Evolutionary conservation across 805 yeast species (phyloP).

Genomic region (Starmerella vaccinii): DNA sequence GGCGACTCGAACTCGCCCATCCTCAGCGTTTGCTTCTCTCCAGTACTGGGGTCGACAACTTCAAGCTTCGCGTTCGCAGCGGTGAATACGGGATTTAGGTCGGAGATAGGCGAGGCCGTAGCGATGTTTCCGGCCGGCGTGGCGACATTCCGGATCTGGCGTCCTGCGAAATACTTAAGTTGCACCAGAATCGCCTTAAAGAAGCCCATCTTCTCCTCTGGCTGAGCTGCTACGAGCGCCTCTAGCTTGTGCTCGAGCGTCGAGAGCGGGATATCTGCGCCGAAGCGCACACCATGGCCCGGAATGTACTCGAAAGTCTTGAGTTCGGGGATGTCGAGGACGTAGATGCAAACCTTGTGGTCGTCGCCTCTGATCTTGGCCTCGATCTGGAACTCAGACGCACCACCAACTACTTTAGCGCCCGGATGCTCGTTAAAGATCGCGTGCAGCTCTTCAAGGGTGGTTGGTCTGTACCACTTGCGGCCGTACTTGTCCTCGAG

Average conservation of each 20-base stretch:
- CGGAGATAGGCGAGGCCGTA: conserved; percentile 43
- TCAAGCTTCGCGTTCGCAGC: conserved; percentile 36
- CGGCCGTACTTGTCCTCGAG: conserved; percentile 35
- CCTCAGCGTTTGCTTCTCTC: conserved; percentile 24
- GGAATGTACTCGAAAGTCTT: conserved; percentile 31
- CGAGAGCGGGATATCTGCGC: conserved; percentile 37
- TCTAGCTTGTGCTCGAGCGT: conserved; percentile 35
- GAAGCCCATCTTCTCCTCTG: conserved; percentile 30
- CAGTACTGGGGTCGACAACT: conserved; percentile 30
- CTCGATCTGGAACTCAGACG: conserved; percentile 42
- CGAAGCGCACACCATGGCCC: conserved; percentile 36
- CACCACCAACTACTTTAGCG: conserved; percentile 39
- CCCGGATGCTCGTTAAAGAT: conserved; percentile 32
- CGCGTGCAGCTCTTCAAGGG: conserved; percentile 33
- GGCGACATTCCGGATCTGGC: conserved; percentile 42
- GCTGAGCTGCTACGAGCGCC: conserved; percentile 23
- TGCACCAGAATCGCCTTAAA: conserved; percentile 35
- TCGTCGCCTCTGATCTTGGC: conserved; percentile 37
- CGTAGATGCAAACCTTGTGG: conserved; percentile 35
- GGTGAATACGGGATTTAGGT: conserved; percentile 39
- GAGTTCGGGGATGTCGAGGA: conserved; percentile 38
- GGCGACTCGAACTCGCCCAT: conserved; percentile 32
- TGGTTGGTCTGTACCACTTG: conserved; percentile 39
- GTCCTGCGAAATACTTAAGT: conserved; percentile 40
- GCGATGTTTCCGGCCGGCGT: conserved; percentile 43